Evolutionary conservation across 768 basidiomycete genomes (phyloP), one percentile per base, ranked within the genome.

Genomic region (Lactarius vividus): DNA sequence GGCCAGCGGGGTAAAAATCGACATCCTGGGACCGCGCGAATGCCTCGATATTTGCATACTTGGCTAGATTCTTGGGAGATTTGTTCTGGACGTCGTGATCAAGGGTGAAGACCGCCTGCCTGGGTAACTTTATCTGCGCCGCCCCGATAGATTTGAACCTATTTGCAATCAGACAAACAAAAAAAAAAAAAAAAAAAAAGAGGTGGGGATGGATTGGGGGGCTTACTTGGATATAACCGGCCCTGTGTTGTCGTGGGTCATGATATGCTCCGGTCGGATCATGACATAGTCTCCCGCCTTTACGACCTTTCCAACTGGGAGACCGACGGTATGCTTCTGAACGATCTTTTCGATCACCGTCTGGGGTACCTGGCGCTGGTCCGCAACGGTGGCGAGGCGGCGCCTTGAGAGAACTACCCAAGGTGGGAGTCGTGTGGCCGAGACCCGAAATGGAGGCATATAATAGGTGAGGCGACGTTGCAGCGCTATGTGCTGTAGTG

Each of bases 31-130:
- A 78, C 52, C 94, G 85, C 6, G 94, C 97, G 73, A 98, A 98
- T 3, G 83, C 82, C 74, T 98, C 96, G 58, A 98, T 99, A 62
- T 84, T 84, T 28, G 91, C 85, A 76, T 99, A 99, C 76, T 99
- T 99, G 15, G 85, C 80, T 23, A 97, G 80, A 78, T 98, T 99
- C 74, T 96, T 96, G 5, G 84, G 73, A 0, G 93, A 88, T 71
- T 88, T 90, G 79, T 99, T 99, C 76, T 99, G 97, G 0, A 99
- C 95, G 74, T 99, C 97, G 74, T 99, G 97, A 75, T 98, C 97
- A 53, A 98, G 85, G 4, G 96, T 96, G 79, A 98, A 98, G 35
- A 99, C 96, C 3, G 90, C 88, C 73, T 98, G 97, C 28, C 77
- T 80, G 10, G 91, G 84, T 72, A 94, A 85, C 69, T 88, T 82